These are phyloP conservation scores for Fusarium sp. DNA, from an alignment of 2,329 filamentous ascomycete species.

Conservation along the genomic window DNA sequence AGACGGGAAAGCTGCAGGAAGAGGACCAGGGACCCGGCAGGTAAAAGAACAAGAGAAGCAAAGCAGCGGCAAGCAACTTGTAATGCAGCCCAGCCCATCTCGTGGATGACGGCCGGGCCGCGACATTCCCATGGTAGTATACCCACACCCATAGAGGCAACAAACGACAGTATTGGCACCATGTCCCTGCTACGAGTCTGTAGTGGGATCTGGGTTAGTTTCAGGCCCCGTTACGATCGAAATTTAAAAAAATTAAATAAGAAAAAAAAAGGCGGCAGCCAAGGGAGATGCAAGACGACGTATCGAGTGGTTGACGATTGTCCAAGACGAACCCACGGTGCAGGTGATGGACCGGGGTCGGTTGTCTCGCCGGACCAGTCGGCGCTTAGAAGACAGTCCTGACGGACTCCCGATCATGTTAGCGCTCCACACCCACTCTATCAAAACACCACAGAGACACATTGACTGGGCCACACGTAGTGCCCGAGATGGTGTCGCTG, in stretches of 20 bases:
- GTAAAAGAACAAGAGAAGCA: slow-evolving; percentile 30
- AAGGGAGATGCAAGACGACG: slow-evolving; percentile 21
- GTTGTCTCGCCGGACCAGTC: slow-evolving; percentile 44
- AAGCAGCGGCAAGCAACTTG: slow-evolving; percentile 23
- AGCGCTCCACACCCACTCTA: slow-evolving; percentile 39
- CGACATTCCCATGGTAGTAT: slow-evolving; percentile 9
- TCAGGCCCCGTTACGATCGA: slow-evolving; percentile 19
- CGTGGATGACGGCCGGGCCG: slow-evolving; percentile 23
- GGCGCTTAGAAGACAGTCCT: slow-evolving; percentile 45
- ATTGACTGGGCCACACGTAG: slow-evolving; percentile 31
- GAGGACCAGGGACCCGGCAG: slow-evolving; percentile 35
- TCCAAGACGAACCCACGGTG: slow-evolving; percentile 38
- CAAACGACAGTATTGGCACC: slow-evolving; percentile 15
- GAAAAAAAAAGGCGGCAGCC: slow-evolving; percentile 32
- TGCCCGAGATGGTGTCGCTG: slow-evolving; percentile 27
- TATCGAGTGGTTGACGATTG: slow-evolving; percentile 40
- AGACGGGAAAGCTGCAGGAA: slow-evolving; percentile 35
- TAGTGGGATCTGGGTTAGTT: slow-evolving; percentile 16
- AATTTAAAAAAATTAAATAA: slow-evolving; percentile 13
- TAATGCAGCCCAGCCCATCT: slow-evolving; percentile 21
- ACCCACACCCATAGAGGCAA: slow-evolving; percentile 20
- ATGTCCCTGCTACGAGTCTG: slow-evolving; percentile 1
- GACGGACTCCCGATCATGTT: slow-evolving; percentile 27
- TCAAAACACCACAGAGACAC: slow-evolving; percentile 25
- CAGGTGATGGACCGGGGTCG: slow-evolving; percentile 47